Evolutionary conservation across 441 rosid genomes (phyloP), one percentile per base, ranked within the genome.

Genomic region (Geranium incanum): DNA sequence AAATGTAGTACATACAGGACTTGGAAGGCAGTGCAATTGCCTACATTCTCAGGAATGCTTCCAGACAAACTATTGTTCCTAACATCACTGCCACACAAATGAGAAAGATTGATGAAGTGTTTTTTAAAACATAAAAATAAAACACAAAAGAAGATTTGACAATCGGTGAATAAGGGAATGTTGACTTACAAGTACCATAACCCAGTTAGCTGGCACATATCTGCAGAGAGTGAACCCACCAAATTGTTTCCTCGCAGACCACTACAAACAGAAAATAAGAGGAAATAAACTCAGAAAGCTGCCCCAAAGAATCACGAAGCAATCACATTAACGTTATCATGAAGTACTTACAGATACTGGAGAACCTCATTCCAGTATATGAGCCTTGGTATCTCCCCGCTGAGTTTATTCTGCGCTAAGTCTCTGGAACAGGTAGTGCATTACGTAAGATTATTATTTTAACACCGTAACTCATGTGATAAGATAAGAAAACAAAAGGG

Each of bases 341-440:
- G 1, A 33, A 2, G 38, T 13, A 79, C 95, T 86, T 70, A 95
- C 99, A 95, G 94, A 69, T 87, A 94, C 78, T 94, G 99, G 68
- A 94, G 71, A 2, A 92, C 97, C 80, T 94, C 98, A 77, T 88
- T 94, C 98, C 98, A 94, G 60, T 91, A 94, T 13, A 94, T 86
- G 39, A 94, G 72, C 73, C 97, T 81, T 0, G 99, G 97, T 7
- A 94, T 94, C 77, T 90, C 97, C 5, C 99, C 99, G 0, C 74
- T 82, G 8, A 94, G 89, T 79, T 81, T 91, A 77, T 94, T 94
- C 28, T 85, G 79, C 6, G 99, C 97, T 70, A 94, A 92, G 72
- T 94, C 97, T 4, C 99, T 92, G 75, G 41, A n/a, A n/a, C 28
- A 11, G 21, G 36, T 4, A 36, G 5, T 13, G 1, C 50, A 39